Base-by-base conservation (phyloP, 768 basidiomycete species). In the Russula vinacea region DNA sequence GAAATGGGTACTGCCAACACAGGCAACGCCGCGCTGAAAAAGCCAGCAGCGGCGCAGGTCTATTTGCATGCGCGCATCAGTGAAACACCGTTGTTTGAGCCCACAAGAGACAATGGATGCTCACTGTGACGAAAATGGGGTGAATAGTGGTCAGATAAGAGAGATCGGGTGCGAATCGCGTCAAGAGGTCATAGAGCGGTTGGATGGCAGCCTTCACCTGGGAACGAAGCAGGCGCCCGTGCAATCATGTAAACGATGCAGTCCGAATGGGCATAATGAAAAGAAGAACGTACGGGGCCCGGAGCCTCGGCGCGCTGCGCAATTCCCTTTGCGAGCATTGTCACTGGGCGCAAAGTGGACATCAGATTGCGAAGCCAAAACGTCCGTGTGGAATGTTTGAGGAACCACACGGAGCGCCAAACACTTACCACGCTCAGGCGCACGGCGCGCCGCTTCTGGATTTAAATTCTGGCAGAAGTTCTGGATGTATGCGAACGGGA, bases 131-230 rank as follows among this genome's bases (percentile, higher is more conserved):
- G 69, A 91, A 88, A 32, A 86, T 75, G 3, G 84, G 78, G 70
- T 94, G 92, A 24, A 92, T 76, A 1, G 86, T 78, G 0, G 91
- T 91, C 32, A 92, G 80, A 71, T 84, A 80, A 9, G 82, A 81
- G 0, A 74, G 74, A 26, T 81, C 76, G 6, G 81, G 82, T 0
- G 86, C 76, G 68, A 87, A 92, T 67, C 89, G 83, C 5, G 75
- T 75, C 35, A 92, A 71, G 45, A 95, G 81, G 68, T 81, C 72
- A 56, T 75, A 76, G 1, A 94, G 76, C 0, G 89, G 86, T 47
- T 73, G 71, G 37, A 95, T 75, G 0, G 89, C 84, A 22, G 73
- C 68, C 50, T 76, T 71, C 8, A 71, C 70, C 81, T 85, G 73
- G 17, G 16, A 35, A 32, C 17, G 11, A 42, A 56, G 26, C 26